A percentile compares a stretch with the other conserved stretches of the same genome.
These are phyloP conservation scores for Pyrus pyrifolia DNA, from an alignment of 306 rosid species.

Conservation along the genomic window DNA sequence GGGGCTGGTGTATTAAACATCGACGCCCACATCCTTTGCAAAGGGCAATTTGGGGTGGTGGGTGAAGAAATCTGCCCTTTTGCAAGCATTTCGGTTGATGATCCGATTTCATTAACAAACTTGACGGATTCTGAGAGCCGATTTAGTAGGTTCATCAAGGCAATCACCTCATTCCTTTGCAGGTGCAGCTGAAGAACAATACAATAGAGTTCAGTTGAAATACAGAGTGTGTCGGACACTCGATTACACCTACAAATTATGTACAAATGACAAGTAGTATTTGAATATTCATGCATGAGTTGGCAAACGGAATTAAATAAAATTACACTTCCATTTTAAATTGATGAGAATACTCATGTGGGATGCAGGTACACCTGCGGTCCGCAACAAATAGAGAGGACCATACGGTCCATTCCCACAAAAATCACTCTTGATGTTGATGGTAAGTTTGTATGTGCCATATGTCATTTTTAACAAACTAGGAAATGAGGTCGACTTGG, in stretches of 20 bases:
- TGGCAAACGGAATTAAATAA: background rate
- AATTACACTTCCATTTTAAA: background rate
- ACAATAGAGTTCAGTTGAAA: background rate
- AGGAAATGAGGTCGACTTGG: background rate
- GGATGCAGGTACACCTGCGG: background rate
- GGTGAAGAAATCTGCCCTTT: constrained; percentile 37
- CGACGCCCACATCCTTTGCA: constrained; percentile 40
- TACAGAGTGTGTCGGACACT: background rate
- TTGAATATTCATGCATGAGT: background rate
- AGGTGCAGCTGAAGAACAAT: constrained; percentile 58
- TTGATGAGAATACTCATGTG: background rate
- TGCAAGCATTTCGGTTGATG: constrained; percentile 40
- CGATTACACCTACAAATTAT: background rate
- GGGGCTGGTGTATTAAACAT: constrained; percentile 27
- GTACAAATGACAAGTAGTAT: background rate
- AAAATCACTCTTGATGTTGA: background rate
- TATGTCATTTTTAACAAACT: background rate
- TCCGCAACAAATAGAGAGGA: background rate
- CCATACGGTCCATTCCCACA: background rate
- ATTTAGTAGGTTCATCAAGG: constrained; percentile 76
- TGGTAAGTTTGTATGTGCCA: background rate
- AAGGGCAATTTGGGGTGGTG: constrained; percentile 24
- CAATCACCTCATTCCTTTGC: constrained; percentile 94
- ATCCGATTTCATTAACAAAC: constrained; percentile 63
- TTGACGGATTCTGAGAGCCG: constrained; percentile 82